Percentiles rank a stretch among this genome's conserved stretches.
These are phyloP conservation scores for Trichoderma brevicompactum DNA, from an alignment of 2,329 filamentous ascomycete species.

Conservation along the genomic window DNA sequence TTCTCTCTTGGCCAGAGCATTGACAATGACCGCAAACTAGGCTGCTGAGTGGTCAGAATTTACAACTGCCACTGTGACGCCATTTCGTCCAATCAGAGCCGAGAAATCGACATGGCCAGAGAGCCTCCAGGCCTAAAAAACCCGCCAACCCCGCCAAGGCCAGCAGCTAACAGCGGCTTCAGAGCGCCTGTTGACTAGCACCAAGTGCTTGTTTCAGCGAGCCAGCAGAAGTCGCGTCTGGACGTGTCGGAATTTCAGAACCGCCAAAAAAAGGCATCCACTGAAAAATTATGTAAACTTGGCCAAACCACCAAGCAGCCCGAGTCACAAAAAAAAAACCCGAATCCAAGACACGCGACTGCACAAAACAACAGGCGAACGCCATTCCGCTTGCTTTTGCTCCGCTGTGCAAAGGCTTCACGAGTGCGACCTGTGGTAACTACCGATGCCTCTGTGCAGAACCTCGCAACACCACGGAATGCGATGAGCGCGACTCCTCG, in stretches of 20 bases:
- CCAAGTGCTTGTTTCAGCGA: slow-evolving; percentile 9
- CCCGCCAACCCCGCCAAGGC: slow-evolving; percentile 10
- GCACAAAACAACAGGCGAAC: neutral
- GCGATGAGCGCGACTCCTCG: slow-evolving; percentile 84
- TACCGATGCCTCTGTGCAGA: slow-evolving; percentile 33
- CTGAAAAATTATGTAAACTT: slow-evolving; percentile 29
- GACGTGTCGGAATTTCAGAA: slow-evolving; percentile 44
- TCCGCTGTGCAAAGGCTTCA: slow-evolving; percentile 2
- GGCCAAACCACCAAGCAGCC: slow-evolving; percentile 22
- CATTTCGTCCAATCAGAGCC: slow-evolving; percentile 11
- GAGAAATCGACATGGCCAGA: neutral
- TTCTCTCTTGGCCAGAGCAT: neutral
- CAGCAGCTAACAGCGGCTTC: neutral
- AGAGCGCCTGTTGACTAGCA: slow-evolving; percentile 10
- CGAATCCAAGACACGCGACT: slow-evolving; percentile 23
- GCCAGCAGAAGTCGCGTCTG: slow-evolving; percentile 39
- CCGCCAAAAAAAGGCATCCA: slow-evolving; percentile 25
- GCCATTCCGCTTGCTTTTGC: slow-evolving; percentile 12
- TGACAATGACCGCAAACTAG: neutral
- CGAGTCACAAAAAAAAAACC: slow-evolving; percentile 12
- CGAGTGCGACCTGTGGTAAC: slow-evolving; percentile 1
- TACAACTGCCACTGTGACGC: neutral
- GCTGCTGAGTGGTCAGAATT: neutral
- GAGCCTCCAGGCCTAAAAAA: neutral
- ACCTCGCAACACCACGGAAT: slow-evolving; percentile 51